phyloP scores from a whole-genome alignment of 768 basidiomycete genomes.

The Boletus coccyginus region DNA sequence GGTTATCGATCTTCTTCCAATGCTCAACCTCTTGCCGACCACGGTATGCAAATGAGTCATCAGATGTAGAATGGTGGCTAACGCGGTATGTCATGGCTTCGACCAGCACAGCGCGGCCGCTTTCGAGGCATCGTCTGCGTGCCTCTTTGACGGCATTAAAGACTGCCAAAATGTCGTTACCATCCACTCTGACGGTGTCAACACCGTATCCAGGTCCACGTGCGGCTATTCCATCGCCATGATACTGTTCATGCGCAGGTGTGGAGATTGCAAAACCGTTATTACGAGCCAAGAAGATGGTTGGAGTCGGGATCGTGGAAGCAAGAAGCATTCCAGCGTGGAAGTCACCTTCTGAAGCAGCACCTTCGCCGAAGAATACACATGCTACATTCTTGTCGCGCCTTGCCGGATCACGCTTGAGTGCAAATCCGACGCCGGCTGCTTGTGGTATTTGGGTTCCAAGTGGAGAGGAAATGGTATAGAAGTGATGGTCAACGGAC shows the following conservation, averaged over 20 bases:
- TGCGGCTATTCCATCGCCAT: constrained; percentile 90
- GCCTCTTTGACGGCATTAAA: constrained; percentile 71
- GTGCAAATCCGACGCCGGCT: constrained; percentile 87
- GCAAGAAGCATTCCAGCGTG: constrained; percentile 86
- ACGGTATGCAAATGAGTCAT: constrained; percentile 94
- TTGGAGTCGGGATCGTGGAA: constrained; percentile 72
- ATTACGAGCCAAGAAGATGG: constrained; percentile 71
- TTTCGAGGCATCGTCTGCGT: constrained; percentile 65
- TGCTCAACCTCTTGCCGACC: constrained; percentile 89
- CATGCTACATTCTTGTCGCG: constrained; percentile 74
- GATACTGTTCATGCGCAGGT: constrained; percentile 83
- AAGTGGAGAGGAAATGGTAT: constrained; percentile 90
- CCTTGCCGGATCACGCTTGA: constrained; percentile 72
- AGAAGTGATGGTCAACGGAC: constrained; percentile 80
- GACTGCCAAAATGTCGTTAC: constrained; percentile 89
- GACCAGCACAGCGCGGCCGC: constrained; percentile 77
- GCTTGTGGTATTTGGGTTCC: constrained; percentile 96
- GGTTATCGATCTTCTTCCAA: constrained; percentile 88
- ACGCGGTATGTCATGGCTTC: constrained; percentile 94
- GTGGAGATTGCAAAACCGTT: constrained; percentile 97
- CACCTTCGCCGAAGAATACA: constrained; percentile 92
- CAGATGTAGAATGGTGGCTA: constrained; percentile 94
- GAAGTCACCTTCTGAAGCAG: constrained; percentile 93
- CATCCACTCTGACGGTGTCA: constrained; percentile 89
- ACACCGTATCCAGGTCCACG: constrained; percentile 90